Percentiles rank a stretch among this genome's conserved stretches.
Evolutionary conservation across 495 filamentous ascomycete species (phyloP).

Genomic region (Penicillium riverlandense): DNA sequence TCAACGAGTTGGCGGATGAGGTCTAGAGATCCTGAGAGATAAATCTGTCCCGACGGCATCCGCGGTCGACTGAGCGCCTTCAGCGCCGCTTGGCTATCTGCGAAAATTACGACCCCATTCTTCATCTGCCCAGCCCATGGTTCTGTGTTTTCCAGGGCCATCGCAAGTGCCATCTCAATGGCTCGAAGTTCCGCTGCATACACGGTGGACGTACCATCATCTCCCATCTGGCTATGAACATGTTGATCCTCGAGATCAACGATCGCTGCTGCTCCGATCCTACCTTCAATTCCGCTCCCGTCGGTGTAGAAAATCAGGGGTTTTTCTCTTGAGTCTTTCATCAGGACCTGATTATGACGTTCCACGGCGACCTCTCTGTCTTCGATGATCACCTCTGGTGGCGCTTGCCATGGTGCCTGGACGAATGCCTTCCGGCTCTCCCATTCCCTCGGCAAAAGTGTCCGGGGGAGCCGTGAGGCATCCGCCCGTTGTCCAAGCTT

Average conservation of each 20-base stretch:
- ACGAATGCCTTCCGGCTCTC: constrained; percentile 12
- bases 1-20: background rate
- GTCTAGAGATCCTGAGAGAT: background rate
- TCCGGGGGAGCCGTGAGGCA: constrained; percentile 5
- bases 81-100: constrained; percentile 1
- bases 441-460: constrained; percentile 1
- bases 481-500: background rate
- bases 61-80: background rate
- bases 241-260: background rate
- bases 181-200: constrained; percentile 1
- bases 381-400: constrained; percentile 7
- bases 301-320: constrained; percentile 6
- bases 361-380: no score
- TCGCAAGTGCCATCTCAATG: background rate
- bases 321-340: constrained; percentile 1
- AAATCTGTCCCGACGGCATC: background rate
- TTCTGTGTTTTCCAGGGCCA: background rate
- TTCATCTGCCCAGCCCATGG: background rate
- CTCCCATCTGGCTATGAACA: constrained; percentile 2
- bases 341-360: no score
- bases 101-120: background rate
- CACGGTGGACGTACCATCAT: background rate
- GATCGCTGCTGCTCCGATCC: constrained; percentile 1
- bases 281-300: constrained; percentile 6
- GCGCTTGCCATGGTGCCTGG: constrained; percentile 7